These are phyloP conservation scores for Yarrowia galli DNA, from an alignment of 1,139 yeast genomes.

Conservation along the genomic window DNA sequence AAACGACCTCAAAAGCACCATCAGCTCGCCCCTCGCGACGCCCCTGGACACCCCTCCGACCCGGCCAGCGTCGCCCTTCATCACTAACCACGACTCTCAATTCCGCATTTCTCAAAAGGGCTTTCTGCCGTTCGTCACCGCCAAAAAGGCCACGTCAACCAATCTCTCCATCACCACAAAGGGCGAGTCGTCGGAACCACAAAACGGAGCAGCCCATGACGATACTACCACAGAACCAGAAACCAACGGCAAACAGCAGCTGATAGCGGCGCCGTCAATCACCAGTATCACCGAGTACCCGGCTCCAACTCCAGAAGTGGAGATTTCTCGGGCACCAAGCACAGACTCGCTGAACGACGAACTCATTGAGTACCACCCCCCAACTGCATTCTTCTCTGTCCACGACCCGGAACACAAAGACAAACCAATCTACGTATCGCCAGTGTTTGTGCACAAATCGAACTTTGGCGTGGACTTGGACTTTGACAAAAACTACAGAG, in stretches of 20 bases:
- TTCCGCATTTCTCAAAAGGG: conserved; percentile 34
- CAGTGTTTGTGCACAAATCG: conserved; percentile 23
- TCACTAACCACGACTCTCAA: conserved; percentile 25
- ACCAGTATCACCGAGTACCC: conserved; percentile 5
- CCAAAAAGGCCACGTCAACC: conserved; percentile 30
- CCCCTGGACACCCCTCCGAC: conserved; percentile 23
- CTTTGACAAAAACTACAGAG: conserved; percentile 29
- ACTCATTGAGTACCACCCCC: conserved; percentile 27
- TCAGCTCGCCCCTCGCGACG: neutral
- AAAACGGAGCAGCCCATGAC: neutral
- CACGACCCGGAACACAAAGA: conserved; percentile 22
- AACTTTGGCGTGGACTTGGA: conserved; percentile 28
- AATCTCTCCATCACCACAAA: conserved; percentile 33
- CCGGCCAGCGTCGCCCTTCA: conserved; percentile 6
- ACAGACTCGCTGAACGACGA: conserved; percentile 8
- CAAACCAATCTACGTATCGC: conserved; percentile 23
- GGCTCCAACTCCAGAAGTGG: neutral
- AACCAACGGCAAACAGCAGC: neutral
- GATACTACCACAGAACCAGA: conserved; percentile 3
- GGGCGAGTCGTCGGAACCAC: conserved; percentile 15
- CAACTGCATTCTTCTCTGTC: conserved; percentile 22
- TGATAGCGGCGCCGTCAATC: conserved; percentile 1
- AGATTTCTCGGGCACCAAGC: conserved; percentile 3
- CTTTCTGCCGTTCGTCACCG: conserved; percentile 25
- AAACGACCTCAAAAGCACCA: conserved; percentile 11